Evolutionary conservation across 352 stramenopile genomes (phyloP), one percentile per base, ranked within the genome.

Genomic region (Achlya hypogyna): DNA sequence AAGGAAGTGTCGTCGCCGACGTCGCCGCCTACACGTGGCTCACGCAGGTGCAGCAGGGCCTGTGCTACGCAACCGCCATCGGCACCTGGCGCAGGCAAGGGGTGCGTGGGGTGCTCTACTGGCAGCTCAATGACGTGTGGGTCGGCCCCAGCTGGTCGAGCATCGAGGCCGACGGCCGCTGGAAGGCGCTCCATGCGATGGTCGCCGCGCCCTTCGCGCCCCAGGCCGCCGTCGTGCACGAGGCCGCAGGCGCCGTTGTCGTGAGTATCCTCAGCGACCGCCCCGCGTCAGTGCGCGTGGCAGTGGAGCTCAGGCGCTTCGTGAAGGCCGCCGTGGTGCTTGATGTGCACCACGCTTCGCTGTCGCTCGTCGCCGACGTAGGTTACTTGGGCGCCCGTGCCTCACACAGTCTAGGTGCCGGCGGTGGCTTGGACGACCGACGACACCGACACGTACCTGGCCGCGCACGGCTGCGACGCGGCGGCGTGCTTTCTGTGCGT

Each of bases 71-170:
- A 69, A 88, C 81, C 5, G 84, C 83, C 9, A 89, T 91, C 54
- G 69, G 74, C 6, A 83, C 76, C 14, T 93, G 84, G 84, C 22
- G 63, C 6, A 74, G 84, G 8, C 82, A 79, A 9, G 79, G 80
- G 10, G 88, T 80, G 6, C 91, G 89, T 81, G 86, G 86, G 9
- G 85, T 91, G 51, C 74, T 95, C 65, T 92, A 95, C 69, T 95
- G 86, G 86, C 86, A 95, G 62, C 71, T 95, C 18, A 93, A 93
- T 71, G 86, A 95, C 53, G 86, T 95, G 59, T 95, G 86, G 85
- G 77, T 88, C 68, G 86, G 84, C 9, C 90, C 83, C 42, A 93
- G 82, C 68, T 95, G 86, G 86, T 91, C 86, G 23, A 91, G 84
- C 52, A 84, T 93, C 35, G 86, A 95, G 69, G 87, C 82, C 71